Evolutionary conservation across 2,329 filamentous ascomycete species (phyloP).

Genomic region (Paecilomyces fulvus): DNA sequence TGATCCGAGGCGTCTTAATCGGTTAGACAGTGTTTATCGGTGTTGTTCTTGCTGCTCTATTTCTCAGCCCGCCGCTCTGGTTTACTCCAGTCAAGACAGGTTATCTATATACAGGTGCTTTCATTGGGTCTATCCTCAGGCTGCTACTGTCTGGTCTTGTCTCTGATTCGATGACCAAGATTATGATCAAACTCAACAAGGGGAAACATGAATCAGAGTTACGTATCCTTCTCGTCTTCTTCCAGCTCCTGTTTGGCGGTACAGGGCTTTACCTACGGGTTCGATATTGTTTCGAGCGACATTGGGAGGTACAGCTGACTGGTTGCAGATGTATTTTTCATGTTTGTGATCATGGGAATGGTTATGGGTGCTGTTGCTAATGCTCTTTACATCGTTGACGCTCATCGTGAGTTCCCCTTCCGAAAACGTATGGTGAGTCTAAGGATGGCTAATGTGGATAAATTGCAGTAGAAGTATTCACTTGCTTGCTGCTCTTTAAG

Average conservation of each 20-base stretch:
- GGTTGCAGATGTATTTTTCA: slow-evolving; percentile 73
- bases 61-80: slow-evolving; percentile 70
- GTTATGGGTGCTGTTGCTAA: slow-evolving; percentile 81
- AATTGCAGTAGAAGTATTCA: slow-evolving; percentile 79
- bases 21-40: slow-evolving; percentile 94
- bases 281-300: slow-evolving; percentile 63
- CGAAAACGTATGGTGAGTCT: slow-evolving; percentile 2
- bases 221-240: slow-evolving; percentile 70
- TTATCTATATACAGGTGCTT: slow-evolving; percentile 80
- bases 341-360: slow-evolving; percentile 78
- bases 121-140: slow-evolving; percentile 71
- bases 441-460: slow-evolving; percentile 27
- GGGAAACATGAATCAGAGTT: slow-evolving; percentile 91
- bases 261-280: slow-evolving; percentile 78
- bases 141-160: slow-evolving; percentile 67
- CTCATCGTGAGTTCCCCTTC: slow-evolving; percentile 59
- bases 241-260: slow-evolving; percentile 69
- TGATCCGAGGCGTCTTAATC: slow-evolving; percentile 84
- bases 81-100: slow-evolving; percentile 75
- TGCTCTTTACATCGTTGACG: slow-evolving; percentile 84
- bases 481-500: slow-evolving; percentile 85
- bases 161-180: slow-evolving; percentile 62
- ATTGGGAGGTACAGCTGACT: slow-evolving; percentile 58
- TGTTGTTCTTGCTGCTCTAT: slow-evolving; percentile 72
- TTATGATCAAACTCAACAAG: slow-evolving; percentile 63